Conservation (phyloP, 441 rosid species). For the Rhodomyrtus psidioides region DNA sequence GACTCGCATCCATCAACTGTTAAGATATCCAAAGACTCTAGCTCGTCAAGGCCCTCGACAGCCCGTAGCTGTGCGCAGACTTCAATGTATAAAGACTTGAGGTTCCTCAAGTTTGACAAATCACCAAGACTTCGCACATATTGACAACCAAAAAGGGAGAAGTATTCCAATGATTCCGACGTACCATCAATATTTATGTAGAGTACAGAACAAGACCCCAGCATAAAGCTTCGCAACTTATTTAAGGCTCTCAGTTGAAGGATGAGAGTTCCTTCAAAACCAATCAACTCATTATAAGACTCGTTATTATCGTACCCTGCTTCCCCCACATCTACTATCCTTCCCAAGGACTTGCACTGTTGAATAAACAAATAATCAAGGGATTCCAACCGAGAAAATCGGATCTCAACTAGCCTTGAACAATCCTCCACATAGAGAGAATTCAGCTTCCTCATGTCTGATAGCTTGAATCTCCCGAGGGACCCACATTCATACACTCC, state of each 20-base stretch:
- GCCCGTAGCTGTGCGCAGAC: neutral
- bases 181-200: neutral
- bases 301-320: neutral
- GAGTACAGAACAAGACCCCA: neutral
- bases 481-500: fast-evolving
- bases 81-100: fast-evolving
- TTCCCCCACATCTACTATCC: neutral
- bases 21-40: neutral
- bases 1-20: fast-evolving
- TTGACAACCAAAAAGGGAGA: fast-evolving
- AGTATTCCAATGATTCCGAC: neutral
- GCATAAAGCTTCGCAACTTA: no score
- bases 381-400: neutral
- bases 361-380: fast-evolving
- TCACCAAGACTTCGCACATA: neutral
- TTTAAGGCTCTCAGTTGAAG: no score
- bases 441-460: neutral
- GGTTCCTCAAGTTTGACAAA: neutral
- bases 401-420: neutral
- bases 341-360: neutral
- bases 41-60: neutral
- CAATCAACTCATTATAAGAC: neutral
- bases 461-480: neutral
- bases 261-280: neutral
- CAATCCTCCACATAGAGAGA: fast-evolving